These are phyloP conservation scores for Hypoxylon fragiforme DNA, from an alignment of 495 filamentous ascomycete species.

Conservation along the genomic window DNA sequence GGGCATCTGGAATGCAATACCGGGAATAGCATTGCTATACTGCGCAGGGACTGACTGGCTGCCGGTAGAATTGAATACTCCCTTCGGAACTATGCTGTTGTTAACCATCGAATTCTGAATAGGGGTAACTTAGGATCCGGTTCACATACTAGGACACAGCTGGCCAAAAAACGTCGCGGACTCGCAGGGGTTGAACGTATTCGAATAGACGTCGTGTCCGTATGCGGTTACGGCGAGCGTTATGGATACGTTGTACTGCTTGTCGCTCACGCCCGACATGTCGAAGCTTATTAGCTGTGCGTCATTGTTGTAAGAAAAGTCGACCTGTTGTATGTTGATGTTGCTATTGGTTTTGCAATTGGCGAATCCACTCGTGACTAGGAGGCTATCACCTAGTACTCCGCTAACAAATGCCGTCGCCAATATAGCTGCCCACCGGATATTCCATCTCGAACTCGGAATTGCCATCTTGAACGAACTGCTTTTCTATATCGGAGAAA, in stretches of 20 bases:
- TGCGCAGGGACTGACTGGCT: conserved; percentile 66
- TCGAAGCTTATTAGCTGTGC: conserved; percentile 78
- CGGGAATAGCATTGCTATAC: conserved; percentile 76
- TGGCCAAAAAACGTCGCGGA: conserved; percentile 62
- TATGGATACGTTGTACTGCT: conserved; percentile 80
- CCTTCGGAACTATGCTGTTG: conserved; percentile 63
- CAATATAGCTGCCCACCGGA: conserved; percentile 41
- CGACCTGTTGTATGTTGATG: conserved; percentile 72
- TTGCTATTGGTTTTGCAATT: conserved; percentile 67
- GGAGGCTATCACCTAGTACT: conserved; percentile 65
- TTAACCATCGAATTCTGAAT: conserved; percentile 39
- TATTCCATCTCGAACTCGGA: conserved; percentile 33
- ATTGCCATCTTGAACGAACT: conserved; percentile 26
- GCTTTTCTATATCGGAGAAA: conserved; percentile 13
- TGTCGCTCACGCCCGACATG: conserved; percentile 73
- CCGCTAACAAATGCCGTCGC: conserved; percentile 40
- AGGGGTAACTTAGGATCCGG: too few species aligned
- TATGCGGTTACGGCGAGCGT: conserved; percentile 81
- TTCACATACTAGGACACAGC: conserved; percentile 78
- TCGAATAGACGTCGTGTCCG: conserved; percentile 78
- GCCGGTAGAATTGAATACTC: conserved; percentile 73
- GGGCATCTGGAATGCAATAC: conserved; percentile 88
- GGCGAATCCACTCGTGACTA: conserved; percentile 79
- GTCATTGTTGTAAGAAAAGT: conserved; percentile 77
- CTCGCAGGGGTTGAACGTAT: conserved; percentile 81